Conservation (phyloP, 2,329 filamentous ascomycete species). For the Epicoccum sorghinum region DNA sequence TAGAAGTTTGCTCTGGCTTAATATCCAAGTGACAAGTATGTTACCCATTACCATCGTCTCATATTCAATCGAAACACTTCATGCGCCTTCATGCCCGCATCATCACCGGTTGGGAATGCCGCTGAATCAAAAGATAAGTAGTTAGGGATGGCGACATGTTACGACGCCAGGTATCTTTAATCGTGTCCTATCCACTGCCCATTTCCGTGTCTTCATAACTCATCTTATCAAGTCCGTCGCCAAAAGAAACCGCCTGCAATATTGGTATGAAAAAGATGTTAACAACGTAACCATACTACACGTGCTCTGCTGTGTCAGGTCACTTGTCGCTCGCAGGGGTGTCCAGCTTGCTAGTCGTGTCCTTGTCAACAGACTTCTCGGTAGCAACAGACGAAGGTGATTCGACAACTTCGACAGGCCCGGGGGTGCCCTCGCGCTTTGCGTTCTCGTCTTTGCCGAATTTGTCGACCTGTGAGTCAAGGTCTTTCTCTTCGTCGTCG, state of each 20-base stretch:
- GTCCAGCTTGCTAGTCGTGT: conserved; percentile 12
- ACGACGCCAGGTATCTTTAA: conserved; percentile 47
- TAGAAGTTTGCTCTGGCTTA: too few relatives aligned
- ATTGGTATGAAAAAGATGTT: conserved; percentile 24
- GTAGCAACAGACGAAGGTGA: conserved; percentile 47
- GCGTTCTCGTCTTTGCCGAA: conserved; percentile 40
- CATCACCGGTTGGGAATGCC: too few relatives aligned
- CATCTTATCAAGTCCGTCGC: conserved; percentile 28
- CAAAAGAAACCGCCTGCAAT: conserved; percentile 21
- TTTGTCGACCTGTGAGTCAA: conserved; percentile 82
- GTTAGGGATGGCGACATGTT: conserved; percentile 34
- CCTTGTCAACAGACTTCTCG: conserved; percentile 39
- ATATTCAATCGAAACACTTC: too few relatives aligned
- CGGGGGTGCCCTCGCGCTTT: conserved; percentile 18
- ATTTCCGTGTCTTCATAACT: conserved; percentile 3
- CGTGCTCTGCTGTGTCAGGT: background rate
- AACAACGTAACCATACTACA: conserved; percentile 4
- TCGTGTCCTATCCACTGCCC: background rate
- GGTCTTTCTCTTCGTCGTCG: conserved; percentile 83
- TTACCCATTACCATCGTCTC: too few relatives aligned
- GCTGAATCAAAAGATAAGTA: conserved; percentile 16
- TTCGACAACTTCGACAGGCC: conserved; percentile 35
- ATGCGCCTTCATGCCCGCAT: too few relatives aligned
- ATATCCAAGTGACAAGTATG: too few relatives aligned
- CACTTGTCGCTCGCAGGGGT: conserved; percentile 9